Conservation (phyloP, 176 grass and related monocot genomes). For the Lolium rigidum region DNA sequence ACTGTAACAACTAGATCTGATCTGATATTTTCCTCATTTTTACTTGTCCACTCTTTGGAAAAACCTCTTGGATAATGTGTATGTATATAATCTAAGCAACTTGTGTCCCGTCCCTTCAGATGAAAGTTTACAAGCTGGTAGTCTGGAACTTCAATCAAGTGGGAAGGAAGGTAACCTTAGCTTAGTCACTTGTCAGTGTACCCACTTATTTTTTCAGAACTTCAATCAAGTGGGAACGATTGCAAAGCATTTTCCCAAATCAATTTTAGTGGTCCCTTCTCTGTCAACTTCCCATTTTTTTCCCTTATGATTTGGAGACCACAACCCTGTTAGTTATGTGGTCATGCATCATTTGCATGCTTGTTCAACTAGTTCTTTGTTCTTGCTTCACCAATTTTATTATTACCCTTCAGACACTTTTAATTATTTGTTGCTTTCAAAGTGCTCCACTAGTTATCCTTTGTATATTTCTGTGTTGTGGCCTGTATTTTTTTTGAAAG, state of each 20-base stretch:
- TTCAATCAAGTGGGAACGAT: too few relatives aligned
- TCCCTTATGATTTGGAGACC: background rate
- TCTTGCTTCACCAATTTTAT: background rate
- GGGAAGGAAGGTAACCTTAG: background rate
- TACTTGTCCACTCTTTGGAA: too few relatives aligned
- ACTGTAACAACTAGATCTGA: too few relatives aligned
- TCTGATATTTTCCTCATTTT: background rate
- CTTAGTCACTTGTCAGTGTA: background rate
- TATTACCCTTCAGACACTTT: background rate
- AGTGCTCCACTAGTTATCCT: background rate
- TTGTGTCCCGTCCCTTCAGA: background rate
- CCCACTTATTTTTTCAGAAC: background rate
- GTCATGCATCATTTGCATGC: background rate
- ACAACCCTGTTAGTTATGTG: background rate
- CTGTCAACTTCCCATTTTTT: background rate
- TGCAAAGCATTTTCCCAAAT: background rate
- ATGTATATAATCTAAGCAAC: background rate
- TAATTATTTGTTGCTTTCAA: background rate
- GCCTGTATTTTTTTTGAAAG: too few relatives aligned
- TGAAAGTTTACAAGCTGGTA: constrained; percentile 21
- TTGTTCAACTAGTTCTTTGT: background rate
- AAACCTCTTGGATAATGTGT: background rate
- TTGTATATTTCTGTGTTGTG: background rate
- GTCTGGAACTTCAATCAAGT: constrained; percentile 15
- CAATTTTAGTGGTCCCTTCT: background rate